Conservation (phyloP, 176 grass and related monocot genomes). For the Melocanna baccifera region DNA sequence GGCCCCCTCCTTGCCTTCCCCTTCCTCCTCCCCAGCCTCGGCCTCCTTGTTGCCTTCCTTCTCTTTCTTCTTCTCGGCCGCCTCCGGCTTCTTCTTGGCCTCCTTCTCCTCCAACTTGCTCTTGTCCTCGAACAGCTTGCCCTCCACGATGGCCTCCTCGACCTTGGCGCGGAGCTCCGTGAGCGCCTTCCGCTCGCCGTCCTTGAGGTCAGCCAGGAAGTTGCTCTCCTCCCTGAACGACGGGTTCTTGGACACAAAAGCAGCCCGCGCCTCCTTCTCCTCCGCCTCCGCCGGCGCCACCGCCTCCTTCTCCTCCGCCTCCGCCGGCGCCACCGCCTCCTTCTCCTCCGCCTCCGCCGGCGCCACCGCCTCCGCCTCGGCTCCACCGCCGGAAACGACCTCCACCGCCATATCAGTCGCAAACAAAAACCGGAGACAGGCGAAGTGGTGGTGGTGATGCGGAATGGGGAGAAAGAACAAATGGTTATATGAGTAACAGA, state of each 20-base stretch:
- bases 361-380: neutral
- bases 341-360: constrained; percentile 35
- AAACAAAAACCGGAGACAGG: neutral
- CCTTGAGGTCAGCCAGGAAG: constrained; percentile 75
- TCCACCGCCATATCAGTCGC: constrained; percentile 28
- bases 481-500: constrained; percentile 19
- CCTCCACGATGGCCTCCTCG: constrained; percentile 65
- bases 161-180: constrained; percentile 64
- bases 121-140: constrained; percentile 43
- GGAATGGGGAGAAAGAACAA: neutral
- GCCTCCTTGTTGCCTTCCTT: neutral
- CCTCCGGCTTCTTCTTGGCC: neutral
- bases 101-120: constrained; percentile 14
- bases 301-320: neutral
- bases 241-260: constrained; percentile 41
- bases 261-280: constrained; percentile 11
- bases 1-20: neutral
- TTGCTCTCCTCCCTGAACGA: constrained; percentile 97
- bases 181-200: constrained; percentile 70
- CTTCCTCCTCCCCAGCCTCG: neutral
- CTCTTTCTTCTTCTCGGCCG: neutral
- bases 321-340: neutral
- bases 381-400: constrained; percentile 25
- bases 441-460: neutral
- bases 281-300: constrained; percentile 31